Evolutionary conservation across 371 early-diverging fungal species (phyloP), one percentile per base, ranked within the genome.

Genomic region (Mucor indicus): DNA sequence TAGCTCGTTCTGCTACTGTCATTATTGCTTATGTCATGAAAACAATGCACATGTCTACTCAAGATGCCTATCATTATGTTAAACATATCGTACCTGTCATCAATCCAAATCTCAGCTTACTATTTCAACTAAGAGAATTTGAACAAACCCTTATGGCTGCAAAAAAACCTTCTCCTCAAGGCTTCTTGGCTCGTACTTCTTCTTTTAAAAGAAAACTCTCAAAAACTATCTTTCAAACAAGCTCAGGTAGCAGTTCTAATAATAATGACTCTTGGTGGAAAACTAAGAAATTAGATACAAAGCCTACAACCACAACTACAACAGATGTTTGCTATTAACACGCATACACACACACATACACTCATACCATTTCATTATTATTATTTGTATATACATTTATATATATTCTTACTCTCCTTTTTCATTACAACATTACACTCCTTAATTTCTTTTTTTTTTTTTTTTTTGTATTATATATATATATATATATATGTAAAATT

Each of bases 21-120:
- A 81, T 91, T 27, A 87, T 94, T 40, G 95, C 92, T 3, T 94
- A 91, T 62, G 80, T 91, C 48, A 94, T 94, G 92, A 79, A 81
- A 36, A 69, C 81, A 1, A 57, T 75, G 40, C 50, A 61, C 1
- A 50, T 87, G 63, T 71, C 75, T 2, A 66, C 87, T 43, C 69
- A 72, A 13, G 79, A 83, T n/a, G 92, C 94, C 6, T 90, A 91
- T 57, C 77, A 80, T 27, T 84, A 79, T 59, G 93, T 93, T 29
- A 86, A 89, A 62, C 44, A 62, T 24, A 55, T 79, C 21, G 82
- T 87, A 19, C 82, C 87, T 6, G 72, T 74, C 48, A 86, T 93
- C 40, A 83, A 77, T 23, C 96, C 96, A 19, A 92, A 94, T 45
- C 74, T 93, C 62, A 65, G 77, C 40, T 70, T 93, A 17, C 72